These are phyloP conservation scores for Striga asiatica DNA, from an alignment of 257 asterid genomes.

Conservation along the genomic window DNA sequence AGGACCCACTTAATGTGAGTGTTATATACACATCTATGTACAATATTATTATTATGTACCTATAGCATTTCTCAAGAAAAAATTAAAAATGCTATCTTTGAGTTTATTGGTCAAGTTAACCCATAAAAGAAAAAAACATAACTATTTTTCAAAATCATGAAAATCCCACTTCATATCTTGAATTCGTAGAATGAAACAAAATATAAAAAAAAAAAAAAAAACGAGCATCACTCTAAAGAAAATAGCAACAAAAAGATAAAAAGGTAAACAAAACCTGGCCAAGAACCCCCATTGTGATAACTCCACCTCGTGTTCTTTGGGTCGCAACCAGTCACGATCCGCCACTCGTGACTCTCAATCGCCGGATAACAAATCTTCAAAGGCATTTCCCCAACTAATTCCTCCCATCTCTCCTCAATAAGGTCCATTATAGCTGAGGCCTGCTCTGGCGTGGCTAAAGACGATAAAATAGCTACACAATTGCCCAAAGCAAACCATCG, in stretches of 20 bases:
- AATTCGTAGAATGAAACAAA: no score
- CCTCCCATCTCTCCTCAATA: slow-evolving; percentile 77
- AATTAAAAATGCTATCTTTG: no score
- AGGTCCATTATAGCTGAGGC: slow-evolving; percentile 81
- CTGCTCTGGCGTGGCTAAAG: slow-evolving; percentile 81
- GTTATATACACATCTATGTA: no score
- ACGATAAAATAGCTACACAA: slow-evolving; percentile 66
- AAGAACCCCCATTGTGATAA: slow-evolving; percentile 78
- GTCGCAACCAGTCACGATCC: slow-evolving; percentile 68
- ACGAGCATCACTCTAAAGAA: no score
- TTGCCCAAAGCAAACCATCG: slow-evolving; percentile 84
- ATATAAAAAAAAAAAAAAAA: no score
- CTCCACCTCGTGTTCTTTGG: slow-evolving; percentile 88
- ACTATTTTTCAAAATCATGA: no score
- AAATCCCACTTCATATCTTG: no score
- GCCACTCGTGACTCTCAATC: slow-evolving; percentile 78
- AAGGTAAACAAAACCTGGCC: slow-evolving; percentile 60
- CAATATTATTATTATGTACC: no score
- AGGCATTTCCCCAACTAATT: slow-evolving; percentile 81
- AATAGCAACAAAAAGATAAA: neutral
- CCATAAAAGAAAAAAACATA: no score
- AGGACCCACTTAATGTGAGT: no score
- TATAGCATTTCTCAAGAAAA: no score
- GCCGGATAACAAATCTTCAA: slow-evolving; percentile 64
- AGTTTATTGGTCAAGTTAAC: no score